A percentile compares a stretch with the other conserved stretches of the same genome.
phyloP scores from a whole-genome alignment of 768 basidiomycete species.

The Tylopilus subfusipes region DNA sequence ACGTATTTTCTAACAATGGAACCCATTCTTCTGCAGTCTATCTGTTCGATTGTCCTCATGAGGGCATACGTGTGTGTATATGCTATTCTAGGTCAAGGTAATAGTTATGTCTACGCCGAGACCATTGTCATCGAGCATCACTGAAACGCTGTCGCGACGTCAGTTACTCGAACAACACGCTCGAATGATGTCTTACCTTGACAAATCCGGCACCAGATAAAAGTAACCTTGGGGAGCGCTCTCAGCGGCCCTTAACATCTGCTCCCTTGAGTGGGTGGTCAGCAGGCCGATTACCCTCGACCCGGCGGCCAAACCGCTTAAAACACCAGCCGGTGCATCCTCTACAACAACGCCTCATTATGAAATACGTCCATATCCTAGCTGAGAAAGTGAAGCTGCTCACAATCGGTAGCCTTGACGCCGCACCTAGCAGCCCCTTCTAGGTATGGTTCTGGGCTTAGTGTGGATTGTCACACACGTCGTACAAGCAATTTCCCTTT shows the following conservation, averaged over 20 bases:
- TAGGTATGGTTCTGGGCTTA: constrained; percentile 85
- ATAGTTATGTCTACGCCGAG: constrained; percentile 37
- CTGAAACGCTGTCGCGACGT: constrained; percentile 19
- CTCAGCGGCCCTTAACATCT: constrained; percentile 60
- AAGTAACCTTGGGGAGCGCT: constrained; percentile 31
- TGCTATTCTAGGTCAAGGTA: constrained; percentile 4
- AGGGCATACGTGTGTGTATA: not conserved
- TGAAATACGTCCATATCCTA: constrained; percentile 5
- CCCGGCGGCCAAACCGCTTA: constrained; percentile 77
- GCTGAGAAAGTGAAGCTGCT: constrained; percentile 5
- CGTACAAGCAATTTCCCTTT: constrained; percentile 55
- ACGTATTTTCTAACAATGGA: constrained; percentile 5
- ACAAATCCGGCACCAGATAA: constrained; percentile 70
- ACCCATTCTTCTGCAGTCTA: not conserved
- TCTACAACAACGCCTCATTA: constrained; percentile 76
- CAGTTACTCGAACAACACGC: not conserved
- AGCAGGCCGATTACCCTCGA: constrained; percentile 80
- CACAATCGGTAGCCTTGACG: constrained; percentile 43
- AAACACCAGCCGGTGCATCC: constrained; percentile 85
- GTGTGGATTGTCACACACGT: not conserved
- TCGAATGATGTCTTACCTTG: constrained; percentile 45
- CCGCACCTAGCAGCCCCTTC: constrained; percentile 73
- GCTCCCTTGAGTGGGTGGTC: constrained; percentile 72
- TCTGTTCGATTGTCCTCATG: not conserved
- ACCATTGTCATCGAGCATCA: constrained; percentile 31